These are phyloP conservation scores for Psidium guajava DNA, from an alignment of 345 rosid genomes.

Conservation along the genomic window DNA sequence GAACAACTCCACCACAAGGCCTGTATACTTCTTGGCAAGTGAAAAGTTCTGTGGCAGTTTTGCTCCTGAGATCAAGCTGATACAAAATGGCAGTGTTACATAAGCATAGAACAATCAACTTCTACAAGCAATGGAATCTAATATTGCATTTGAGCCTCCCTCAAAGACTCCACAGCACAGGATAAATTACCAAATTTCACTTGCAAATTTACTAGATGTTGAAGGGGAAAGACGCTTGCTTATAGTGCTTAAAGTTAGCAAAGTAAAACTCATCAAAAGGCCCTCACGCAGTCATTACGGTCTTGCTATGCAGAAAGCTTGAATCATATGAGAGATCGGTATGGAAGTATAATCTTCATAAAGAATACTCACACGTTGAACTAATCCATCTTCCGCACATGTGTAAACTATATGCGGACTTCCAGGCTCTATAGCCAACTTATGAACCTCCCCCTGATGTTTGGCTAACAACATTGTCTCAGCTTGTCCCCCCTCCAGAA, in stretches of 20 bases:
- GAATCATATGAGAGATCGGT: not conserved
- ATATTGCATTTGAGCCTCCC: not conserved
- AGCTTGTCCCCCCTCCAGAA: slow-evolving; percentile 55
- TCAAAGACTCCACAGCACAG: not conserved
- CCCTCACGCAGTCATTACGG: not conserved
- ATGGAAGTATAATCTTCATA: not conserved
- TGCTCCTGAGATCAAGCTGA: slow-evolving; percentile 85
- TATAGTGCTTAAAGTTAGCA: not conserved
- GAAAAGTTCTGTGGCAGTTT: slow-evolving; percentile 53
- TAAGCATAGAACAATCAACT: not conserved
- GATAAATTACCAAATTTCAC: not conserved
- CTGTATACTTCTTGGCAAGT: slow-evolving; percentile 39
- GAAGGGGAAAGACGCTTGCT: not conserved
- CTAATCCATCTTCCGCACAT: slow-evolving; percentile 91
- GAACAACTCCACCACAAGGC: slow-evolving; percentile 20
- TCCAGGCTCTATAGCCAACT: slow-evolving; percentile 83
- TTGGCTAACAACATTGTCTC: slow-evolving; percentile 40
- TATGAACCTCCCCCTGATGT: slow-evolving; percentile 68
- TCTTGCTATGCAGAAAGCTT: not conserved
- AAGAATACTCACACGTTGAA: slow-evolving; percentile 61
- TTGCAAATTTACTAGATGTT: not conserved
- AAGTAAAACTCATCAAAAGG: not conserved
- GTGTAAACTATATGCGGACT: slow-evolving; percentile 73
- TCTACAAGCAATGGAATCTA: not conserved
- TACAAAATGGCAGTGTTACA: slow-evolving; percentile 10